Evolutionary conservation across 345 rosid species (phyloP).

Genomic region (Punica granatum): DNA sequence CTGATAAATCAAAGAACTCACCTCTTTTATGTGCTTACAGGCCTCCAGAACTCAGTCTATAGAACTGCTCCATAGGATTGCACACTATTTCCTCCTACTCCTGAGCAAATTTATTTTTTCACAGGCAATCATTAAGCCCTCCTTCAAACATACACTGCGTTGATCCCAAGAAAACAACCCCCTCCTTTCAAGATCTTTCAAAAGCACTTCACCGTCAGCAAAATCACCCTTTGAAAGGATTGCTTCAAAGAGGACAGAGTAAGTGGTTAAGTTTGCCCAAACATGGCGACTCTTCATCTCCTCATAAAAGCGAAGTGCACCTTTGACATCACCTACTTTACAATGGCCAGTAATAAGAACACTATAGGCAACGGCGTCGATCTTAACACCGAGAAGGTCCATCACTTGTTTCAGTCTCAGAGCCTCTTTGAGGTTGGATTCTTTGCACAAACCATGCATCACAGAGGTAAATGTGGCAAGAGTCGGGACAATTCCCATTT

Average conservation of each 20-base stretch:
- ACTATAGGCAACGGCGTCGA: conserved; percentile 64
- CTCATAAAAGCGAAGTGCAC: conserved; percentile 55
- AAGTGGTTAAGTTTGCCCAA: conserved; percentile 63
- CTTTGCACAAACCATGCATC: conserved; percentile 57
- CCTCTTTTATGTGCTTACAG: not conserved
- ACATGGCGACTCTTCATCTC: conserved; percentile 63
- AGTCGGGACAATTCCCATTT: conserved; percentile 49
- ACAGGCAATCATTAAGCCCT: conserved; percentile 37
- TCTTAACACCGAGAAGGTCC: conserved; percentile 48
- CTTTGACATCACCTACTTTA: conserved; percentile 36
- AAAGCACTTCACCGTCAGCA: conserved; percentile 32
- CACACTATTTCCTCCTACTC: conserved; percentile 22
- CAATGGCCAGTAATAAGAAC: conserved; percentile 70
- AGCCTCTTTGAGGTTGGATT: conserved; percentile 42
- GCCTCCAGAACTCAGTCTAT: not conserved
- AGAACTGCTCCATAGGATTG: not conserved
- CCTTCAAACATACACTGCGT: conserved; percentile 23
- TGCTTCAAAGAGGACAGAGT: conserved; percentile 44
- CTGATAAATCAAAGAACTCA: not conserved
- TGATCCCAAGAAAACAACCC: conserved; percentile 39
- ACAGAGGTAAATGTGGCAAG: conserved; percentile 69
- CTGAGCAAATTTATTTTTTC: conserved; percentile 36
- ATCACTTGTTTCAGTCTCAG: conserved; percentile 39
- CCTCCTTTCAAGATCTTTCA: conserved; percentile 53
- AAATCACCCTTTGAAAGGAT: conserved; percentile 19